Base-by-base conservation (phyloP, 2,329 filamentous ascomycete genomes). In the Claviceps cyperi region DNA sequence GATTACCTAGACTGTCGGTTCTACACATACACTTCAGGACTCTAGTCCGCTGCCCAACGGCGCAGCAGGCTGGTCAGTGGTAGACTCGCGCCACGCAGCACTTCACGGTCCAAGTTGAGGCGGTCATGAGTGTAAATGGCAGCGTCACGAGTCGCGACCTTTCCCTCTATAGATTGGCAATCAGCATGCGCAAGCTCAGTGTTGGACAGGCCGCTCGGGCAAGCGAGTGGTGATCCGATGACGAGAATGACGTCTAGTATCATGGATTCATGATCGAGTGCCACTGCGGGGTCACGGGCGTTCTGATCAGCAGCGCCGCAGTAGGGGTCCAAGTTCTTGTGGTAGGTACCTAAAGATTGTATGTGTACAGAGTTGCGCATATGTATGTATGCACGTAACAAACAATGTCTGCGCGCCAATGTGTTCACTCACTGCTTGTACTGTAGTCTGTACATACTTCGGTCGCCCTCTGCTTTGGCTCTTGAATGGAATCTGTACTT, bases 231-330 rank as follows among this genome's bases (percentile, higher is more conserved):
- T 22, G n/a, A 32, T 45, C 28, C 45, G 46, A 51, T 51, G 46
- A 40, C 11, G 41, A 28, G 35, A 44, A 45, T 51, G 50, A 51
- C 46, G 50, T 51, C 22, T 21, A 19, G 36, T 24, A 35, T 36
- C 35, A 22, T 32, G 24, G 19, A 22, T 19, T 35, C 32, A 21
- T 9, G 21, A 45, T 49, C 41, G 48, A 39, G 21, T 24, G 40
- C 47, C 19, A 21, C 40, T 44, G 40, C 11, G 47, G 40, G 32
- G 47, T 40, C 14, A 11, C 22, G 22, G 4, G 15, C 22, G 9
- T 32, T 32, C 9, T 32, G 28, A 32, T 32, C 4, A 22, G 41
- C 41, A 28, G 19, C 11, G 21, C 43, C 15, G 19, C 21, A 6
- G 7, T 17, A 7, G 22, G 14, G 22, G 19, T 32, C 14, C 9